A percentile compares a stretch with the other conserved stretches of the same genome.
These are phyloP conservation scores for Colletotrichum sp. DNA, from an alignment of 2,329 filamentous ascomycete species.

Conservation along the genomic window DNA sequence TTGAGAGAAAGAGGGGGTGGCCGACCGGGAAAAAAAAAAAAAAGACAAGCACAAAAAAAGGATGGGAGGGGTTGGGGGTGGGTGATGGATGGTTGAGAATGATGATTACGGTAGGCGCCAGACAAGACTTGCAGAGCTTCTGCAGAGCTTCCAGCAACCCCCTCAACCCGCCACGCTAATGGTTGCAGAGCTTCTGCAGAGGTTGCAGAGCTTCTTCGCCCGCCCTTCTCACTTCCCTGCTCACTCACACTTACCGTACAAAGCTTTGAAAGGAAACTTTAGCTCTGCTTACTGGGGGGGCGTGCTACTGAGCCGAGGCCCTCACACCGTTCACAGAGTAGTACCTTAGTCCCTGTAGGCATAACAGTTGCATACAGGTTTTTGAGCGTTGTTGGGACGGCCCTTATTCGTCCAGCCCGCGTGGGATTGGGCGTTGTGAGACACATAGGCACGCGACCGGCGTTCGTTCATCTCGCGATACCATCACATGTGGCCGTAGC, in stretches of 20 bases:
- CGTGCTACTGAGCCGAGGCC: neutral
- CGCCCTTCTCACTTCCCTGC: neutral
- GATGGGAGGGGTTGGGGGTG: neutral
- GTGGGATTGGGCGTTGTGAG: neutral
- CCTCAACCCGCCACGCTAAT: slow-evolving; percentile 2
- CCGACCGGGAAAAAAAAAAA: neutral
- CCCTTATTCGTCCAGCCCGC: neutral
- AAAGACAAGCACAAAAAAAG: neutral
- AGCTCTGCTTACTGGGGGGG: neutral
- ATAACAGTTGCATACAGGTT: neutral
- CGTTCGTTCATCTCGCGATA: slow-evolving; percentile 4
- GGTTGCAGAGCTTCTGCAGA: slow-evolving; percentile 20
- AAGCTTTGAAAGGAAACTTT: slow-evolving; percentile 6
- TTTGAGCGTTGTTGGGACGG: neutral
- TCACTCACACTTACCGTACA: neutral
- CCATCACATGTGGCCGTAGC: slow-evolving; percentile 5
- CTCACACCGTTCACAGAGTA: neutral
- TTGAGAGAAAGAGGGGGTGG: neutral
- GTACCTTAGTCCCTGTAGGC: neutral
- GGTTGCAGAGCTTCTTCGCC: neutral
- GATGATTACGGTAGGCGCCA: neutral
- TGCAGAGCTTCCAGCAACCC: slow-evolving; percentile 14
- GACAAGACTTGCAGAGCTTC: slow-evolving; percentile 16
- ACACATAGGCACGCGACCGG: slow-evolving; percentile 18
- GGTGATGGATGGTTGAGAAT: neutral